Base-by-base conservation (phyloP, 768 basidiomycete genomes). In the Tulasnella calospora region DNA sequence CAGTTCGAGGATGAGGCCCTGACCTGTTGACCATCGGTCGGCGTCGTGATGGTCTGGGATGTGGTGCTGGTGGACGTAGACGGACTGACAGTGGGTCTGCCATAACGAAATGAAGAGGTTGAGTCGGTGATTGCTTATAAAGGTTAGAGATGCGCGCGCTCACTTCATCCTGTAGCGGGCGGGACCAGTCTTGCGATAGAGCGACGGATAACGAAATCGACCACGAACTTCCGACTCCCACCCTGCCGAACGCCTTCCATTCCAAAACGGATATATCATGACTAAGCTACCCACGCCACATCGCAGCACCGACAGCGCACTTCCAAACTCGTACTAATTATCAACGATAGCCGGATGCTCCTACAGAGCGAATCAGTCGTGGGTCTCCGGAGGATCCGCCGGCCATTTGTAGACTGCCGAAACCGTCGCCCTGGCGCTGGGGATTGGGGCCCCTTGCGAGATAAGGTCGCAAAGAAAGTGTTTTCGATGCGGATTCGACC, bases 171-270 rank as follows among this genome's bases (percentile, higher is more conserved):
- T 71, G 71, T 71, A 71, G 71, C 36, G 12, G 71, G 27, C 41
- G 71, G 71, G 71, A 61, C 57, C 71, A 71, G 41, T 44, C 71
- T 71, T 71, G 71, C 71, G 71, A 71, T 71, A 71, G 71, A 44
- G 71, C 71, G 71, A 71, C 41, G 71, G 71, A 44, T 27, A 44
- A 71, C 71, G 41, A 71, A 71, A 38, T 38, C 71, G 71, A 71
- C 71, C 35, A 71, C 71, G 57, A 61, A 71, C 71, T 71, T 71
- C 71, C 71, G 71, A 71, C 71, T 71, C 71, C 57, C 36, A 71
- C 41, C 71, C 71, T 71, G 71, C 71, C 71, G 71, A 71, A 71
- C 71, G 71, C 71, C 71, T 38, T 44, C 71, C 35, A 44, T 71
- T 71, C 71, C 71, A 71, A 71, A 71, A 44, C 71, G 71, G 71